phyloP scores from a whole-genome alignment of 192 early-diverging fungal genomes.

The Chytriomyces confervae region DNA sequence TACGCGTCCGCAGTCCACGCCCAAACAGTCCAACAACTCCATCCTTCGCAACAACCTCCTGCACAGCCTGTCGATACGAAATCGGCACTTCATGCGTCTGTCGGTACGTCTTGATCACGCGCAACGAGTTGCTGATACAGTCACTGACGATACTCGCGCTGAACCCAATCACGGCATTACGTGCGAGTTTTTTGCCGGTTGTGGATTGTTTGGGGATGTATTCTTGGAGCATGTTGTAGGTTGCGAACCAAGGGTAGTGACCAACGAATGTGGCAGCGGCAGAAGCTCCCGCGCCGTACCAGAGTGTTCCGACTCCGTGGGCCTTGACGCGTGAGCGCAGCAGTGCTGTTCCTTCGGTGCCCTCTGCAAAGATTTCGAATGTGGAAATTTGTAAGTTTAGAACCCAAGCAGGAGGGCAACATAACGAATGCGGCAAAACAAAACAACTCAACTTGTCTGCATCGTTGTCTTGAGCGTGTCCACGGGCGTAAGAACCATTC shows the following conservation, averaged over 20 bases:
- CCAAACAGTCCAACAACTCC: constrained; percentile 52
- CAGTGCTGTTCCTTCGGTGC: constrained; percentile 34
- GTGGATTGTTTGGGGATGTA: constrained; percentile 43
- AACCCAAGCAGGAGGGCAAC: neutral
- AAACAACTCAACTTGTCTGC: constrained; percentile 38
- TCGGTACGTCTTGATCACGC: constrained; percentile 54
- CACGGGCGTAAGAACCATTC: constrained; percentile 49
- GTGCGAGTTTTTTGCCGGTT: constrained; percentile 42
- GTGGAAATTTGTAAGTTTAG: neutral
- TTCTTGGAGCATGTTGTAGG: constrained; percentile 48
- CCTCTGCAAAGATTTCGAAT: constrained; percentile 11
- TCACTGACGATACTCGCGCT: constrained; percentile 37
- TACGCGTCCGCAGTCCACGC: constrained; percentile 49
- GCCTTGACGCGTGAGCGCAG: constrained; percentile 34
- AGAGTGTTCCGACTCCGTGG: constrained; percentile 47
- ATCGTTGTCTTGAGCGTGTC: constrained; percentile 56
- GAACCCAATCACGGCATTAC: constrained; percentile 53
- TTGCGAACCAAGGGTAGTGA: constrained; percentile 46
- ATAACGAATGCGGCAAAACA: neutral
- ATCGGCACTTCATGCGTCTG: constrained; percentile 44
- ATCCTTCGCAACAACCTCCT: constrained; percentile 51
- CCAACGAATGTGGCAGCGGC: constrained; percentile 53
- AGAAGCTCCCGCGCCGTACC: constrained; percentile 50
- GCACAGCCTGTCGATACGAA: constrained; percentile 41
- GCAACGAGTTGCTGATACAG: constrained; percentile 49